phyloP scores from a whole-genome alignment of 2,329 filamentous ascomycete genomes.

The Fusarium sp. region DNA sequence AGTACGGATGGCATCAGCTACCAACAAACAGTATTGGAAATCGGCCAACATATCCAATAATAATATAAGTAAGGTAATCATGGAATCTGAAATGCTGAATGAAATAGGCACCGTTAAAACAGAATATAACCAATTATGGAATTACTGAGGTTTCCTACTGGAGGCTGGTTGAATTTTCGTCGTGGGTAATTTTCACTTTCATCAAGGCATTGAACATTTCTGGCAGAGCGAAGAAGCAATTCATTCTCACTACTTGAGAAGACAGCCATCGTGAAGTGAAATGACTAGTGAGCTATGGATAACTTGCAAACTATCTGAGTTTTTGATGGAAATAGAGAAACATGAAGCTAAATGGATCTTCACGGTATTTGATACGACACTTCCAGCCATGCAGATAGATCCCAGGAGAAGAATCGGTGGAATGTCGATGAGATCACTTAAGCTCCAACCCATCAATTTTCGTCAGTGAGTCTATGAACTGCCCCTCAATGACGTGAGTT shows the following conservation, averaged over 20 bases:
- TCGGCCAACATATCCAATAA: neutral
- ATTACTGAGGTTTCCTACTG: neutral
- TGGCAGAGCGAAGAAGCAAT: neutral
- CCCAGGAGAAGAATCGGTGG: constrained; percentile 6
- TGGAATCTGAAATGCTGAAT: neutral
- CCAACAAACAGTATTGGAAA: neutral
- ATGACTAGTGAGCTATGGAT: neutral
- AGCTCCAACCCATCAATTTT: constrained; percentile 22
- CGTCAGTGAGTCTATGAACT: constrained; percentile 9
- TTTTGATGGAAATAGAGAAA: neutral
- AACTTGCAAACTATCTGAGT: neutral
- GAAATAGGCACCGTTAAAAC: neutral
- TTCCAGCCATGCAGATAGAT: neutral
- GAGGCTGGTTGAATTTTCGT: neutral
- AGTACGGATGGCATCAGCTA: neutral
- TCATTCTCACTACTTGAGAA: neutral
- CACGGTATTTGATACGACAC: neutral
- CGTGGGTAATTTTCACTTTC: neutral
- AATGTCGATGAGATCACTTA: constrained; percentile 32
- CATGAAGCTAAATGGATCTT: neutral
- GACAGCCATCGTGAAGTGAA: neutral
- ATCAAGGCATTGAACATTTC: neutral
- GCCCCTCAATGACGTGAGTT: constrained; percentile 41
- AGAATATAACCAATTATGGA: neutral
- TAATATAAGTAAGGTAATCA: neutral